Evolutionary conservation across 805 yeast genomes (phyloP).

Genomic region (Barnettozyma botsteinii): DNA sequence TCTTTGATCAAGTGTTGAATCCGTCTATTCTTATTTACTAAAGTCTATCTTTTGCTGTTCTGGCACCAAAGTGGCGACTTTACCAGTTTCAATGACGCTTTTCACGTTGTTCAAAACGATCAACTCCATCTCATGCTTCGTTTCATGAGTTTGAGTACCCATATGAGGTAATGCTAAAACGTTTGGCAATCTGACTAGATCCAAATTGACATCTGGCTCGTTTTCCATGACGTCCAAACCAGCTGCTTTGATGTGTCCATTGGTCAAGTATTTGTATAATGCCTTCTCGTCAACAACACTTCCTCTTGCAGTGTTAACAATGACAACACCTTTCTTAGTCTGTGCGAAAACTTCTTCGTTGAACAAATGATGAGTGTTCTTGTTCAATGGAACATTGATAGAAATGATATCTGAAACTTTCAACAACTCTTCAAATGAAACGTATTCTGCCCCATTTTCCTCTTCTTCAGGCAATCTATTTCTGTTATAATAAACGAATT

Average conservation of each 20-base stretch:
- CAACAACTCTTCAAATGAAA: constrained; percentile 62
- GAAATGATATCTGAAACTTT: constrained; percentile 62
- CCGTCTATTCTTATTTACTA: no score
- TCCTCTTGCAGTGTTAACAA: constrained; percentile 85
- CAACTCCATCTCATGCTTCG: constrained; percentile 75
- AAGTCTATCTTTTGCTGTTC: constrained; percentile 43
- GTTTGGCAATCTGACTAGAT: constrained; percentile 55
- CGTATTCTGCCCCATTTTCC: constrained; percentile 68
- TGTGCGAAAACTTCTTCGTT: constrained; percentile 52
- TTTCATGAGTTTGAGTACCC: constrained; percentile 78
- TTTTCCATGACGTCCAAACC: constrained; percentile 74
- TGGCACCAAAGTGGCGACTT: constrained; percentile 73
- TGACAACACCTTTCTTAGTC: constrained; percentile 74
- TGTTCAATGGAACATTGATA: constrained; percentile 72
- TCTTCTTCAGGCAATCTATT: constrained; percentile 47
- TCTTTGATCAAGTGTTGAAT: no score
- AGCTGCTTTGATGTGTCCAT: constrained; percentile 60
- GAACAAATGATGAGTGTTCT: constrained; percentile 63
- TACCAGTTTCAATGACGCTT: constrained; percentile 55
- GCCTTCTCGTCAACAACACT: constrained; percentile 68
- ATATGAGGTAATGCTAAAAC: constrained; percentile 82
- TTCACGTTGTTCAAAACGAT: constrained; percentile 65
- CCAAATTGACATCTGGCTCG: constrained; percentile 68
- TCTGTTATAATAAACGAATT: constrained; percentile 71
- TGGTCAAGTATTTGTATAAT: constrained; percentile 47